Evolutionary conservation across 2,329 filamentous ascomycete genomes (phyloP).

Genomic region (Fusarium papillatum): DNA sequence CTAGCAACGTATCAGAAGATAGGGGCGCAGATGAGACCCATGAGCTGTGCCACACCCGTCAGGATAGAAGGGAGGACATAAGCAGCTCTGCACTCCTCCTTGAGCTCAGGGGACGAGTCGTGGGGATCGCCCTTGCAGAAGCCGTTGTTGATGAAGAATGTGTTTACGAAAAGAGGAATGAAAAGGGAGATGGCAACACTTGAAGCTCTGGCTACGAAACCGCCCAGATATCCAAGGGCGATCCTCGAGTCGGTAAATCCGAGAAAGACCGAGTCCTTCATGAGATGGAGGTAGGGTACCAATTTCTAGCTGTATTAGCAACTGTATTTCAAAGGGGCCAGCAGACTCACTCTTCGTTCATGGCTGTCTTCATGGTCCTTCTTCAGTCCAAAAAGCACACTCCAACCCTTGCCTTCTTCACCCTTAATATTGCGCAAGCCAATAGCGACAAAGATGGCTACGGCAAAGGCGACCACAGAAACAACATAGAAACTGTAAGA

Average conservation of each 20-base stretch:
- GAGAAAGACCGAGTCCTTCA: constrained; percentile 74
- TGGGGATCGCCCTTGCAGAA: constrained; percentile 79
- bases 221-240: constrained; percentile 89
- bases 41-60: constrained; percentile 89
- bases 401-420: constrained; percentile 84
- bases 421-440: constrained; percentile 79
- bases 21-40: constrained; percentile 88
- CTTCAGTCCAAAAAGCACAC: constrained; percentile 63
- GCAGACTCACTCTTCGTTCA: constrained; percentile 44
- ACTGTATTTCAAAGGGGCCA: background rate
- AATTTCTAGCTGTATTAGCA: constrained; percentile 48
- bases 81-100: constrained; percentile 85
- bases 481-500: constrained; percentile 92
- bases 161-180: constrained; percentile 92
- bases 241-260: constrained; percentile 85
- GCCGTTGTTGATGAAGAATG: constrained; percentile 86
- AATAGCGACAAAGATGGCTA: constrained; percentile 82
- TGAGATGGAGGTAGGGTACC: constrained; percentile 70
- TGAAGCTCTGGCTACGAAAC: constrained; percentile 94
- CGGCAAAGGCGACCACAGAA: constrained; percentile 76
- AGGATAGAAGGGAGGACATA: constrained; percentile 91
- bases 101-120: constrained; percentile 80
- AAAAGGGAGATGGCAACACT: constrained; percentile 97
- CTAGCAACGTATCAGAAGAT: constrained; percentile 90
- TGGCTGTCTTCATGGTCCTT: constrained; percentile 39